Base-by-base conservation (phyloP, 2,329 filamentous ascomycete genomes). In the Endocalyx cinctus region DNA sequence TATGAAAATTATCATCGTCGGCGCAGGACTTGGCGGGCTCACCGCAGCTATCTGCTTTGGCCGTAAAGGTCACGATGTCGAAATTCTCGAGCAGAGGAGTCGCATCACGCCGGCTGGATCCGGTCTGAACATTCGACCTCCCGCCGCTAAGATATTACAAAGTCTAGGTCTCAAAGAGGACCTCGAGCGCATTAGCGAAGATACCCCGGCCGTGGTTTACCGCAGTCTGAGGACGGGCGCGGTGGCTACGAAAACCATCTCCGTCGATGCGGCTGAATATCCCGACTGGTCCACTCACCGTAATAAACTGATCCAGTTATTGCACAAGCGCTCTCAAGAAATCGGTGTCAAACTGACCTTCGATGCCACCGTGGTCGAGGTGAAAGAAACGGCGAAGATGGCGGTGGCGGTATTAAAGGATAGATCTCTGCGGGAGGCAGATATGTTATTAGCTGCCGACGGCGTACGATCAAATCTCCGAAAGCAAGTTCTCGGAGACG, bases 1-100 rank as follows among this genome's bases (percentile, higher is more conserved):
- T 12, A 37, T 37, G 34, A 23, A 25, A n/a, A 33, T 37, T 17
- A 19, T 37, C 29, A 37, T 37, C 29, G 29, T 37, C 15, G 34
- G 34, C 25, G 34, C 29, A 11, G 34, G 34, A 18, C 34, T 37
- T 12, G 34, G 34, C 25, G 34, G 34, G 16, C 29, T 37, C n/a
- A 37, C 15, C 23, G 34, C 34, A 8, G 34, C 29, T 5, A 26
- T 37, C 3, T 29, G 33, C 37, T 32, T 39, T 19, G 27, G 25
- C 10, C 27, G 32, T 10, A 27, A 31, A 11, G 32, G 32, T 6
- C 28, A 39, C 18, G 17, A 31, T n/a, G 32, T 39, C 18, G 28
- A 39, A 14, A 19, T 35, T 16, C 29, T 35, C 11, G 37, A 35
- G 28, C 33, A 35, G 17, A 16, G 17, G n/a, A 13, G 17, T 19